Percentiles rank a stretch among this genome's conserved stretches.
Conservation (phyloP, 331 rosid genomes). For the Quercus lobata region DNA sequence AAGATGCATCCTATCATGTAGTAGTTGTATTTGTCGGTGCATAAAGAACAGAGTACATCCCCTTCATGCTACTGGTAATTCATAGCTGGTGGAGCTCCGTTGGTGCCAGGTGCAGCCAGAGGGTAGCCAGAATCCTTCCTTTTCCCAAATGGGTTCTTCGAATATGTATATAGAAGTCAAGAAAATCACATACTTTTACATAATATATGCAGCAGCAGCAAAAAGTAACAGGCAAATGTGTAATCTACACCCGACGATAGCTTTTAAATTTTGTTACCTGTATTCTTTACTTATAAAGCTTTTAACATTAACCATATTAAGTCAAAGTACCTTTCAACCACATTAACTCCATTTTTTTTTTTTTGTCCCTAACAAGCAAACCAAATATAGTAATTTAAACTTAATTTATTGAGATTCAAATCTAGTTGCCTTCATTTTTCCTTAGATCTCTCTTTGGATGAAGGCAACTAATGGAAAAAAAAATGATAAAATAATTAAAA, state of each 20-base stretch:
- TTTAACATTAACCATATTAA: background rate
- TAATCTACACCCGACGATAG: no score
- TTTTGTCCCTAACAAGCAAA: background rate
- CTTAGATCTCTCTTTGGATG: background rate
- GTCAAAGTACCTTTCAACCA: background rate
- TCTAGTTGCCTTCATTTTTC: background rate
- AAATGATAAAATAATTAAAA: background rate
- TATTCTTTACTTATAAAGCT: background rate
- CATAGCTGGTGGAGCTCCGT: conserved; percentile 78
- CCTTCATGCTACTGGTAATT: conserved; percentile 92
- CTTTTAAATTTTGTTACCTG: background rate
- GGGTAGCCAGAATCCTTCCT: conserved; percentile 73
- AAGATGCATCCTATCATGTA: conserved; percentile 97
- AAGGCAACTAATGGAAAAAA: background rate
- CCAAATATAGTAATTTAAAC: background rate
- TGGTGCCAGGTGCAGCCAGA: conserved; percentile 47
- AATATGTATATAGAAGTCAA: conserved; percentile 68
- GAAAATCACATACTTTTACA: conserved; percentile 27
- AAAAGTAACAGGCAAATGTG: background rate
- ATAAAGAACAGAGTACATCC: conserved; percentile 96
- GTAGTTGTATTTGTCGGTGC: conserved; percentile 66
- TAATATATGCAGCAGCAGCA: background rate
- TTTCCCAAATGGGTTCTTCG: conserved; percentile 95
- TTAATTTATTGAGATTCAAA: background rate
- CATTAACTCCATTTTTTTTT: background rate